Percentiles rank a stretch among this genome's conserved stretches.
These are phyloP conservation scores for Bipolaris gigantea DNA, from an alignment of 2,329 filamentous ascomycete genomes.

Conservation along the genomic window DNA sequence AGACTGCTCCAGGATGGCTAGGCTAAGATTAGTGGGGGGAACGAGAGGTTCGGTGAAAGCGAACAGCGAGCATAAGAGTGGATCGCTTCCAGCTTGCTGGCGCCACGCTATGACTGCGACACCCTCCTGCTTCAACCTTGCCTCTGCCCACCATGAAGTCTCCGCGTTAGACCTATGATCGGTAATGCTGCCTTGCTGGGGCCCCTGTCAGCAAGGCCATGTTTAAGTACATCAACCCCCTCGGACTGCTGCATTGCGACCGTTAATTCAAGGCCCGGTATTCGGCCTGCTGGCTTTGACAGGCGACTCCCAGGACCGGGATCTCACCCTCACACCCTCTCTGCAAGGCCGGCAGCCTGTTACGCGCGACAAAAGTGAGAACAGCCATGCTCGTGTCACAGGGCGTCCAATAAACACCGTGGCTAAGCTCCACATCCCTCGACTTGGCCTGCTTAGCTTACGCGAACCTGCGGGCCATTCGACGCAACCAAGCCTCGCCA, in stretches of 20 bases:
- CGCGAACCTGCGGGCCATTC: conserved; percentile 3
- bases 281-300: not conserved
- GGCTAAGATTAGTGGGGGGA: conserved; percentile 19
- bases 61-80: conserved; percentile 15
- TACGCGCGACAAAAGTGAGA: not conserved
- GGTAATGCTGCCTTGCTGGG: conserved; percentile 7
- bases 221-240: not conserved
- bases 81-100: conserved; percentile 9
- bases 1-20: conserved; percentile 6
- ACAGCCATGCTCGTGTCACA: conserved; percentile 9
- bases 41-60: conserved; percentile 16
- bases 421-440: conserved; percentile 9
- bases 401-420: conserved; percentile 8
- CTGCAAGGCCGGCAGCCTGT: not conserved
- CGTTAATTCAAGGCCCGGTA: too few relatives aligned
- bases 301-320: not conserved
- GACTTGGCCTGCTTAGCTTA: conserved; percentile 15
- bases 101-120: conserved; percentile 20
- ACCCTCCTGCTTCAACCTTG: conserved; percentile 4
- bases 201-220: not conserved
- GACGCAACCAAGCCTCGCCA: conserved; percentile 10
- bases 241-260: not conserved
- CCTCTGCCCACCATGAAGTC: conserved; percentile 13
- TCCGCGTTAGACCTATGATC: conserved; percentile 12
- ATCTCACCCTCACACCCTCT: not conserved